Evolutionary conservation across 2,329 filamentous ascomycete species (phyloP), one percentile per base, ranked within the genome.

Genomic region (Juglanconis sp.): DNA sequence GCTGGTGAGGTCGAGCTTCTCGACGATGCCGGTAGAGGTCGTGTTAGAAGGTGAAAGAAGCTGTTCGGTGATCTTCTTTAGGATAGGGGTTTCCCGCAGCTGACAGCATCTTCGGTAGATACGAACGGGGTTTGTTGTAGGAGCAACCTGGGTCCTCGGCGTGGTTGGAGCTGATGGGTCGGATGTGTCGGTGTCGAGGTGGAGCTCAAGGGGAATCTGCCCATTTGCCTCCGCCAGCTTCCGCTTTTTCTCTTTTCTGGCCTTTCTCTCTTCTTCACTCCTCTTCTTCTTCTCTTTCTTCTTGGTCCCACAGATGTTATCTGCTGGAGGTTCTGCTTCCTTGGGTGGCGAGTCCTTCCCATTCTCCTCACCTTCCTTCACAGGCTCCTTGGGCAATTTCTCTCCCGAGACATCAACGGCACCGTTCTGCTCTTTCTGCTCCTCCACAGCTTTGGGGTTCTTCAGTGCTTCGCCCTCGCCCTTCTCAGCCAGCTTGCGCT

Each of bases 241-340:
- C 64, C 92, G 83, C 71, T 91, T 94, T 74, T 91, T 91, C 74
- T 97, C 93, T 72, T 96, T 96, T 57, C 93, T 86, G 62, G 95
- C 91, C 71, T 96, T 96, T 47, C 93, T 83, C 73, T 97, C 94
- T 62, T 94, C 92, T 71, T 97, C 94, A 46, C 91, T 96, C 65
- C 89, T 87, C 78, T 96, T 96, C 77, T 97, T 97, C 80, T 96
- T 97, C 70, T 97, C 93, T 74, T 92, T 95, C 76, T 96, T 97
- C 68, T 87, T 88, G 7, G 80, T 86, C 1, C 70, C 38, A 30
- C 36, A 34, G 11, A 35, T 9, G 17, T 17, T 48, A 1, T 64
- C 62, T 31, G 60, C 32, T 6, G 50, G 15, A 5, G 49, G 24
- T 3, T 62, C 60, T n/a, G 35, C 42, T 35, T 62, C 60, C 3